phyloP scores from a whole-genome alignment of 257 asterid species.

The Nyctanthes arbortristis region DNA sequence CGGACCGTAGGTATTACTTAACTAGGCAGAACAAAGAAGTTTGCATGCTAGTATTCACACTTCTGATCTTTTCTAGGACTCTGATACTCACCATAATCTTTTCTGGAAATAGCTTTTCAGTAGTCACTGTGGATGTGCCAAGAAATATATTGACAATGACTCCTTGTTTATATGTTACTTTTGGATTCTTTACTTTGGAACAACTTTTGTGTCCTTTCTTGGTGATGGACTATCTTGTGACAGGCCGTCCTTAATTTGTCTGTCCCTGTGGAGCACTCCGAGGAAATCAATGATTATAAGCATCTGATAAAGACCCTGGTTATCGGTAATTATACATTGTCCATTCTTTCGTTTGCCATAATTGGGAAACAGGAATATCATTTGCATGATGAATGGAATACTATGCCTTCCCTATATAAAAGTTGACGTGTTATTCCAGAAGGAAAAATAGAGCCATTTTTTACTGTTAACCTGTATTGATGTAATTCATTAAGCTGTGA shows the following conservation, averaged over 20 bases:
- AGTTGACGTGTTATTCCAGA: neutral
- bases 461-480: neutral
- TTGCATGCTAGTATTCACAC: neutral
- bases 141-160: neutral
- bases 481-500: slow-evolving; percentile 12
- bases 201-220: slow-evolving; percentile 23
- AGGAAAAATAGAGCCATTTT: neutral
- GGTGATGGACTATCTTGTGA: slow-evolving; percentile 27
- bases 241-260: slow-evolving; percentile 96
- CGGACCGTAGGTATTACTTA: neutral
- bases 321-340: slow-evolving; percentile 64
- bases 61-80: neutral
- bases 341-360: slow-evolving; percentile 23
- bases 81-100: neutral
- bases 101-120: neutral
- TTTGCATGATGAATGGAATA: neutral
- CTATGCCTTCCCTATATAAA: neutral
- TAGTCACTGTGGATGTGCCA: neutral
- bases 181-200: slow-evolving; percentile 14
- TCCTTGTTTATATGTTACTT: neutral
- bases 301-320: slow-evolving; percentile 97
- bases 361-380: neutral
- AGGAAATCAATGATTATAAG: slow-evolving; percentile 97
- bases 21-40: neutral
- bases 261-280: slow-evolving; percentile 79